Evolutionary conservation across 768 basidiomycete genomes (phyloP), one percentile per base, ranked within the genome.

Genomic region (Russula ochroleuca): DNA sequence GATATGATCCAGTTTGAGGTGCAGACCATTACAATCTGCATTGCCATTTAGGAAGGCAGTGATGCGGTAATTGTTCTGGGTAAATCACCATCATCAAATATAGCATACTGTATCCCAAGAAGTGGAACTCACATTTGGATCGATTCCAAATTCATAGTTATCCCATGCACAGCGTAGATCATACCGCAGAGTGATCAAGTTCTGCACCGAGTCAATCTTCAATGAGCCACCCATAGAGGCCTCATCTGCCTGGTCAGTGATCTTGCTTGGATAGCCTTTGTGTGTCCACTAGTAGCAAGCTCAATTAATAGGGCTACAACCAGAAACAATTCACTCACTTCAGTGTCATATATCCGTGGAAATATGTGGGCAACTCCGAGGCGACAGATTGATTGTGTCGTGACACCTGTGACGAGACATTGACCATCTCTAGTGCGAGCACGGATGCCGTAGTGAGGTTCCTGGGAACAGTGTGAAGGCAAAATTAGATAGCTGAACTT

Each of bases 301-400:
- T 21, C 17, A n/a, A 43, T 17, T n/a, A n/a, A 45, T 17, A 19
- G 23, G n/a, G 13, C 7, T 15, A 2, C n/a, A 14, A 14, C 3
- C 6, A 50, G 49, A 25, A n/a, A 54, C 21, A 15, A 7, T 10
- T 28, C 1, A 17, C 50, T 51, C 31, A 52, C 59, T 10, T 60
- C 59, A 11, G 7, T 14, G 8, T 60, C 40, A 37, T 61, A 41
- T 35, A 1, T 15, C 43, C 41, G 52, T 0, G 51, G 51, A 53
- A 61, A 53, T 53, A 53, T 61, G 33, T 61, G 59, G 10, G 51
- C 50, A 37, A 45, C 51, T 54, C 40, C 3, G 13, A 53, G 59
- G 15, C 51, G 43, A 45, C 59, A 25, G n/a, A 43, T 33, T 1
- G 59, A 15, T 21, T 43, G 51, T 33, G 59, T n/a, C n/a, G n/a